Evolutionary conservation across 345 rosid genomes (phyloP).

Genomic region (Syzygium grande): DNA sequence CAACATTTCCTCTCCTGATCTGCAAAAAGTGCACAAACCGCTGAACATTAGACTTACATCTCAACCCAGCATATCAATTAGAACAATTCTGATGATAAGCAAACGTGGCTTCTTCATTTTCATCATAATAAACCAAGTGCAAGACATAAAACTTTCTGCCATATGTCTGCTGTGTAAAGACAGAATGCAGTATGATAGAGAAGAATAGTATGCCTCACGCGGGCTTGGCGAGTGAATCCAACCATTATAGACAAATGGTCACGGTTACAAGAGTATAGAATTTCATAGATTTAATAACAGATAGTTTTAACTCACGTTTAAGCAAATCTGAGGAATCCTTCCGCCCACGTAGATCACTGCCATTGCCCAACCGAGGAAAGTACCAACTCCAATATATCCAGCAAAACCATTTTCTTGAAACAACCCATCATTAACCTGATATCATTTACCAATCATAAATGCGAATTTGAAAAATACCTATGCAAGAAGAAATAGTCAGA

Average conservation of each 20-base stretch:
- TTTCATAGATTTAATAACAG: neutral
- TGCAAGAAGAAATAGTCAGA: neutral
- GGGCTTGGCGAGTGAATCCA: neutral
- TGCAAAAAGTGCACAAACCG: constrained; percentile 18
- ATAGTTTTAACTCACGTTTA: constrained; percentile 44
- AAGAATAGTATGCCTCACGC: neutral
- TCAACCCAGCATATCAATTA: neutral
- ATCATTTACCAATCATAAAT: neutral
- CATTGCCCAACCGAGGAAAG: constrained; percentile 77
- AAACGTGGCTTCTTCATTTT: neutral
- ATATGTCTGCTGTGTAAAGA: neutral
- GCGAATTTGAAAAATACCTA: neutral
- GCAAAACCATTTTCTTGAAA: constrained; percentile 2
- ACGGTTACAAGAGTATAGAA: neutral
- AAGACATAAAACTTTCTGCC: neutral
- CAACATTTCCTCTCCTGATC: constrained; percentile 74
- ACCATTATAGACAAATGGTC: neutral
- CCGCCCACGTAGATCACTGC: constrained; percentile 90
- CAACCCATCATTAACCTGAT: constrained; percentile 31
- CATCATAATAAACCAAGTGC: neutral
- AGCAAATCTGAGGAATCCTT: constrained; percentile 75
- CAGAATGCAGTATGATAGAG: neutral
- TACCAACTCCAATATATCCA: constrained; percentile 33
- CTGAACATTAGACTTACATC: neutral
- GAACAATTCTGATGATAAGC: neutral